Conservation (phyloP, 495 filamentous ascomycete genomes). For the Aspergillus kassunensis region DNA sequence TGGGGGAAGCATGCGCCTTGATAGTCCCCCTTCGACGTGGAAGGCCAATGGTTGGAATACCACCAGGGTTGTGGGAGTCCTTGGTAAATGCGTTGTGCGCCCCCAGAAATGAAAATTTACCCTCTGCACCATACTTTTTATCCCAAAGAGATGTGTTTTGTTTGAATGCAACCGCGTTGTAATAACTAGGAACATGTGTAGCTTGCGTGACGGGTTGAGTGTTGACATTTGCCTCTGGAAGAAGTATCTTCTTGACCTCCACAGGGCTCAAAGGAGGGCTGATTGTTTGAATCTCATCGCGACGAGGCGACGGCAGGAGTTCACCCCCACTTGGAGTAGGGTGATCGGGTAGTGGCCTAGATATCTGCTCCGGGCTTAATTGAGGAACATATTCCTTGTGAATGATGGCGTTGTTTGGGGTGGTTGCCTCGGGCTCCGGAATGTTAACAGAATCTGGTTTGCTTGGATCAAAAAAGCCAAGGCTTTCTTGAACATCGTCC, state of each 20-base stretch:
- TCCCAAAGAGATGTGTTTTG: constrained; percentile 41
- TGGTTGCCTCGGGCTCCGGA: neutral
- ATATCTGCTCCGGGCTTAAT: neutral
- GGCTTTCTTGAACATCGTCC: constrained; percentile 13
- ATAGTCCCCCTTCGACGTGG: constrained; percentile 25
- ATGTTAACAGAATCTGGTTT: constrained; percentile 8
- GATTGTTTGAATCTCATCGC: constrained; percentile 29
- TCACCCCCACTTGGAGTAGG: constrained; percentile 1
- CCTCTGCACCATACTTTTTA: constrained; percentile 48
- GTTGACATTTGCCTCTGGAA: constrained; percentile 26
- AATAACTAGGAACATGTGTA: constrained; percentile 34
- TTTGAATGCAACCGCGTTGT: constrained; percentile 47
- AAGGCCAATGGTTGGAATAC: constrained; percentile 43
- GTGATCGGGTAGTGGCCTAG: constrained; percentile 6
- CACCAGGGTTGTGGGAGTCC: constrained; percentile 10
- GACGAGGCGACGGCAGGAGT: constrained; percentile 14
- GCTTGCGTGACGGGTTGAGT: constrained; percentile 5
- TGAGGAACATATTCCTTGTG: neutral
- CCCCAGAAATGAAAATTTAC: constrained; percentile 46
- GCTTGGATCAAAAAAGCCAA: constrained; percentile 11
- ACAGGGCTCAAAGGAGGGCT: constrained; percentile 51
- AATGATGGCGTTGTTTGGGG: neutral
- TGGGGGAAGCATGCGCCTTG: constrained; percentile 7
- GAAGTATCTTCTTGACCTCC: constrained; percentile 46
- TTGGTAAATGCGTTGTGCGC: constrained; percentile 5